phyloP scores from a whole-genome alignment of 2,329 filamentous ascomycete species.

The Colletotrichum higginsianum region DNA sequence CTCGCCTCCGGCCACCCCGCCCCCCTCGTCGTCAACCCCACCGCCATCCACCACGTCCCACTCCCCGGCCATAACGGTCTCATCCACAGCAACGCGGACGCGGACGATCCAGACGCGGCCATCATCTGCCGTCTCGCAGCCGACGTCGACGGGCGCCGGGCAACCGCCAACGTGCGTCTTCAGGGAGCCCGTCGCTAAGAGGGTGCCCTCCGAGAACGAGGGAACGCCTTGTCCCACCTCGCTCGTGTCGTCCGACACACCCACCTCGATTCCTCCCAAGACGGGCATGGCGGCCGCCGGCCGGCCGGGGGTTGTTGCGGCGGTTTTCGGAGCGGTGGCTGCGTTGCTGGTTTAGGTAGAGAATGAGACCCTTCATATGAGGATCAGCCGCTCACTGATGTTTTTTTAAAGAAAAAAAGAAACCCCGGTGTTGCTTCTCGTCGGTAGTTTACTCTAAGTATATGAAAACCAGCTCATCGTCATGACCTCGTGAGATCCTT shows the following conservation, averaged over 20 bases:
- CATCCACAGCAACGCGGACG: background rate
- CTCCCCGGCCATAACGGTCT: background rate
- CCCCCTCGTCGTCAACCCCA: background rate
- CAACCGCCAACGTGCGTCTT: conserved; percentile 19
- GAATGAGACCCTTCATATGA: background rate
- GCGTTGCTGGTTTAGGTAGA: background rate
- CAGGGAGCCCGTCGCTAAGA: background rate
- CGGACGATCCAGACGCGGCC: background rate
- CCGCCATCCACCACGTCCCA: background rate
- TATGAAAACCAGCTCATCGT: background rate
- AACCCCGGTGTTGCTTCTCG: too few species aligned
- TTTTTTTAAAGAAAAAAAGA: too few species aligned
- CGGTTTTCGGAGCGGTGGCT: background rate
- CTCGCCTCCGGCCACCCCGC: background rate
- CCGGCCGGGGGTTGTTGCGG: background rate
- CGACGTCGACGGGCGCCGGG: conserved; percentile 1
- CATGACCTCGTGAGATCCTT: background rate
- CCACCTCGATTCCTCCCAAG: background rate
- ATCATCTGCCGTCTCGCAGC: background rate
- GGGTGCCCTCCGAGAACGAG: background rate
- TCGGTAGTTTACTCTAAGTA: background rate
- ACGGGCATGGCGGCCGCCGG: background rate
- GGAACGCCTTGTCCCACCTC: background rate
- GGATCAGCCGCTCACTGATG: background rate
- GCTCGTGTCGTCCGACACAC: background rate